Conservation (phyloP, 306 rosid genomes). For the Quercus engelmannii region DNA sequence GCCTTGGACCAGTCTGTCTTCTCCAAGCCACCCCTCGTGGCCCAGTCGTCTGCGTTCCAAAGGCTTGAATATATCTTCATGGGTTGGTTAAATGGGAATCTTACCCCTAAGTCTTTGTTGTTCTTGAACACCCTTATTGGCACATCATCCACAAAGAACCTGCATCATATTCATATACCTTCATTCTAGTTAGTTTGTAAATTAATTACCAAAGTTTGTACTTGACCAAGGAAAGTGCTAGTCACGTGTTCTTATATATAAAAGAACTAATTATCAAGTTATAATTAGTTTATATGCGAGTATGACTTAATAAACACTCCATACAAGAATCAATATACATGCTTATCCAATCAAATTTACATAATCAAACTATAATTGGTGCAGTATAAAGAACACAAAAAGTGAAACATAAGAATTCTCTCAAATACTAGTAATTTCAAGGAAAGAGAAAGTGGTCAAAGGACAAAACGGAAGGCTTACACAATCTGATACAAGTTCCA, state of each 20-base stretch:
- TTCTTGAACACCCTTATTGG: slow-evolving; percentile 97
- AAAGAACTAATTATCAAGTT: too few species aligned
- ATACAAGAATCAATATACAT: too few species aligned
- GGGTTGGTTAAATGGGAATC: slow-evolving; percentile 82
- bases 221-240: too few species aligned
- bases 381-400: too few species aligned
- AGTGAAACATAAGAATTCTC: too few species aligned
- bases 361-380: too few species aligned
- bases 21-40: slow-evolving; percentile 91
- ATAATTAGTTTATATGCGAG: too few species aligned
- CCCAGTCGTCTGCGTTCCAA: slow-evolving; percentile 99
- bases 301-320: too few species aligned
- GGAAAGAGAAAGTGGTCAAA: neutral
- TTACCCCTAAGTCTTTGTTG: slow-evolving; percentile 75
- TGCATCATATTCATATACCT: slow-evolving; percentile 11
- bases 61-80: slow-evolving; percentile 90
- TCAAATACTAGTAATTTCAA: neutral
- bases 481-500: slow-evolving; percentile 79
- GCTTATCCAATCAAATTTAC: too few species aligned
- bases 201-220: too few species aligned
- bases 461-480: slow-evolving; percentile 31
- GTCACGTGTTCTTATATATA: too few species aligned
- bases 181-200: neutral
- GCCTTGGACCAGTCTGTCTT: slow-evolving; percentile 97
- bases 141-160: slow-evolving; percentile 75